A percentile compares a stretch with the other conserved stretches of the same genome.
Conservation (phyloP, 139 green algal genomes). For the Eudorina sp. region DNA sequence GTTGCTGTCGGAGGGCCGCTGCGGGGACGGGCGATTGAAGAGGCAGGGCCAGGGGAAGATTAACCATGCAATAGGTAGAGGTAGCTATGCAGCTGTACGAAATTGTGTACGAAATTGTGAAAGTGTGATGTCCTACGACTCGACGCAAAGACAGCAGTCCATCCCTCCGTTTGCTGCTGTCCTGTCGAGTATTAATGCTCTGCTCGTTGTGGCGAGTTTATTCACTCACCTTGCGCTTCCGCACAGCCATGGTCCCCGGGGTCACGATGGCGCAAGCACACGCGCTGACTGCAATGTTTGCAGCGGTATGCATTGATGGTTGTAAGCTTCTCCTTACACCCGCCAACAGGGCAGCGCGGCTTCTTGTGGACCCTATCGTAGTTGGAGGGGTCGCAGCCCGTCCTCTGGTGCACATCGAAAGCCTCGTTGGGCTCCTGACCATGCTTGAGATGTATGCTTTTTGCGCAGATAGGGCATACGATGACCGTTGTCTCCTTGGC, state of each 20-base stretch:
- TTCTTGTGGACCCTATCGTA: slow-evolving; percentile 81
- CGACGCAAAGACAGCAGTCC: no score
- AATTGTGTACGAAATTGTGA: no score
- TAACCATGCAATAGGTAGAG: no score
- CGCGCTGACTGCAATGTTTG: slow-evolving; percentile 62
- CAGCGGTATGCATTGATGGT: slow-evolving; percentile 80
- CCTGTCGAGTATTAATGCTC: no score
- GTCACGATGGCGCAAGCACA: slow-evolving; percentile 84
- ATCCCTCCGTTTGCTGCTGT: no score
- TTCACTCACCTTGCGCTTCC: slow-evolving; percentile 49
- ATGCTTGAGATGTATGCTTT: slow-evolving; percentile 26
- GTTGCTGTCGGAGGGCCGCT: not conserved
- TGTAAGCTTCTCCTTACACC: slow-evolving; percentile 83
- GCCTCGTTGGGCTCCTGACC: slow-evolving; percentile 65
- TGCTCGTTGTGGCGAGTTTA: no score
- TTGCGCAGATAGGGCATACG: slow-evolving; percentile 85
- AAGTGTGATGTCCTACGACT: no score
- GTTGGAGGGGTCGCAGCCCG: slow-evolving; percentile 80
- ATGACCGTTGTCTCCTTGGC: slow-evolving; percentile 56
- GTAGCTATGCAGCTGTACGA: no score
- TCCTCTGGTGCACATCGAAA: slow-evolving; percentile 63
- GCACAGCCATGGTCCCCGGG: slow-evolving; percentile 75
- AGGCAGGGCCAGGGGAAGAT: no score
- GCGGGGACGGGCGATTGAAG: not conserved
- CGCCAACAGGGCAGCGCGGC: slow-evolving; percentile 34